Percentiles rank a stretch among this genome's conserved stretches.
These are phyloP conservation scores for Panicum hallii DNA, from an alignment of 202 grass and related monocot genomes.

Conservation along the genomic window DNA sequence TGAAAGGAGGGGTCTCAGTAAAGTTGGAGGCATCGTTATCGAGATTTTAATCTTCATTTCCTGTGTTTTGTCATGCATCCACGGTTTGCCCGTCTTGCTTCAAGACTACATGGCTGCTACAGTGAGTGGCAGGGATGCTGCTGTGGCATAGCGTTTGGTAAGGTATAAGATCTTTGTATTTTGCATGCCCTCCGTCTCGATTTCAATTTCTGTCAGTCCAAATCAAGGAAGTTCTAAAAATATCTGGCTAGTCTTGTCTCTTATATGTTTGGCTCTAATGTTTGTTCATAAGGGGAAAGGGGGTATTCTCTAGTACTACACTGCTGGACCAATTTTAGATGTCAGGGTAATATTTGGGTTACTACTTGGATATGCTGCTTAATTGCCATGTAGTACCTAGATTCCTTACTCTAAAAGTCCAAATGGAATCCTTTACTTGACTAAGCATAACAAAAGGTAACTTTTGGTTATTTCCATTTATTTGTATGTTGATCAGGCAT, in stretches of 20 bases:
- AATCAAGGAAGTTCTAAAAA: neutral
- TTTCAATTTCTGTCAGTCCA: neutral
- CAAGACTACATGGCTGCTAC: neutral
- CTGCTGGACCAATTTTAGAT: neutral
- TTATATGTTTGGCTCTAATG: neutral
- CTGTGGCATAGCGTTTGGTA: neutral
- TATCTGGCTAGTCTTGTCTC: neutral
- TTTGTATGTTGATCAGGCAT: neutral
- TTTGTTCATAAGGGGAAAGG: neutral
- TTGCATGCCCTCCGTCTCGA: neutral
- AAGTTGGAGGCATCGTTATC: neutral
- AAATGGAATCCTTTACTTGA: neutral
- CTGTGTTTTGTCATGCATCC: neutral
- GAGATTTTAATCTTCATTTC: neutral
- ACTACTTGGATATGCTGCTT: neutral
- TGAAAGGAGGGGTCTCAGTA: neutral
- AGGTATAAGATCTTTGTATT: neutral
- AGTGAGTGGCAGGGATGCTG: neutral
- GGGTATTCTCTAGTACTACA: no score
- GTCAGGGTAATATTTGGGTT: neutral
- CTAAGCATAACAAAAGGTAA: neutral
- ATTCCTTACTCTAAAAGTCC: neutral
- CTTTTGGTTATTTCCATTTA: neutral
- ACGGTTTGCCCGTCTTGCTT: neutral
- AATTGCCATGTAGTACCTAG: neutral